These are phyloP conservation scores for Talaromyces trachyspermus DNA, from an alignment of 495 filamentous ascomycete species.

Conservation along the genomic window DNA sequence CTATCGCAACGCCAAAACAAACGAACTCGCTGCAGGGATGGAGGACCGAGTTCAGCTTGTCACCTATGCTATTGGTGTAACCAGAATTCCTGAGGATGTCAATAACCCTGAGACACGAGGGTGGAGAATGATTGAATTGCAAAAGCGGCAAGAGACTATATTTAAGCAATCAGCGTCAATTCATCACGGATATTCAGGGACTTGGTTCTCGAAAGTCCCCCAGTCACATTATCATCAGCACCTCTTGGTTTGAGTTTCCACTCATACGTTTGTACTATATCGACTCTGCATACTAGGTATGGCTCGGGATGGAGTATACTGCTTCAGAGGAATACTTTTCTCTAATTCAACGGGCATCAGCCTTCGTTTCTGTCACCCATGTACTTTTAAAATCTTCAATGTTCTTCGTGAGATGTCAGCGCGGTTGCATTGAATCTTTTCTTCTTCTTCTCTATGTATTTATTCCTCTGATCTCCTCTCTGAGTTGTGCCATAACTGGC, in stretches of 20 bases:
- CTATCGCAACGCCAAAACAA: conserved; percentile 83
- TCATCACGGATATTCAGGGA: not conserved
- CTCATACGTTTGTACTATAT: conserved; percentile 7
- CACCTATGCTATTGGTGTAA: conserved; percentile 95
- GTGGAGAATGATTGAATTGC: conserved; percentile 95
- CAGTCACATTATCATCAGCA: not conserved
- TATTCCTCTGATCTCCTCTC: conserved; percentile 7
- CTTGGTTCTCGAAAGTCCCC: not conserved
- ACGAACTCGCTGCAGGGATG: conserved; percentile 91
- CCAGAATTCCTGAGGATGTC: conserved; percentile 86
- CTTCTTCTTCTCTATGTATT: not conserved
- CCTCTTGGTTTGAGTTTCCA: not conserved
- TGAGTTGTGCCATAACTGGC: conserved; percentile 3
- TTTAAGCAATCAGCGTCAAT: conserved; percentile 38
- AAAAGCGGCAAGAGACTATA: conserved; percentile 97
- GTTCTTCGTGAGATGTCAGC: conserved; percentile 3
- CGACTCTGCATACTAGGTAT: conserved; percentile 5
- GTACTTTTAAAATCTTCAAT: conserved; percentile 6
- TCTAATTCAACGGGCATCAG: conserved; percentile 1
- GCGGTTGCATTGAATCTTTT: not conserved
- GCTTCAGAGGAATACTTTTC: conserved; percentile 1
- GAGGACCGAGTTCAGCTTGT: conserved; percentile 97
- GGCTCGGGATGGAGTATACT: conserved; percentile 5
- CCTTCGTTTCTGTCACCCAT: not conserved
- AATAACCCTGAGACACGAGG: conserved; percentile 93